Evolutionary conservation across 371 early-diverging fungal species (phyloP), one percentile per base, ranked within the genome.

Genomic region (Mortierella sp.): DNA sequence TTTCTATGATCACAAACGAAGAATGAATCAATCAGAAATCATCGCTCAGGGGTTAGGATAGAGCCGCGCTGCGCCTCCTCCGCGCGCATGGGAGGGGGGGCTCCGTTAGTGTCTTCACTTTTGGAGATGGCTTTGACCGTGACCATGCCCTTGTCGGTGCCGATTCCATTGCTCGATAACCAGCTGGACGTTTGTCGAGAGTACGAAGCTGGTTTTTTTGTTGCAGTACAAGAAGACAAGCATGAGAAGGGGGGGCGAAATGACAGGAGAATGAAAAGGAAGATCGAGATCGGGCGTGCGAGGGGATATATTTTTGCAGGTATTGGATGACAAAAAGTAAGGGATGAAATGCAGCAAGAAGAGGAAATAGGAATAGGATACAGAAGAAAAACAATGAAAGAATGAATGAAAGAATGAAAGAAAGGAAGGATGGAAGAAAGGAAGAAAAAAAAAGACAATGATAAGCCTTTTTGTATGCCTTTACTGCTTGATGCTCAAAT

Each of bases 111-210:
- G 0, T 50, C 16, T 50, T 16, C 40, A 24, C 37, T 24, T 37
- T 64, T 37, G 40, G 14, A 16, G 16, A 14, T 11, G 50, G 13
- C 43, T 40, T 2, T 50, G 16, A 3, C 16, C 9, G 2, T 50
- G 50, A 16, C 0, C 16, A 64, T 8, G 46, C 5, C 5, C 48
- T 24, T 70, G 48, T 11, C 24, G 16, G 13, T 16, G 24, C 9
- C 40, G 67, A 64, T 24, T 64, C 67, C 67, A 40, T 64, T 64
- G 40, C 67, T 37, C 67, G 21, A 24, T 64, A 6, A 64, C 24
- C 40, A 37, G 34, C 40, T 37, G 67, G 24, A 64, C 37, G 37
- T 24, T 37, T 37, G 40, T 37, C 11, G 67, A 64, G 3, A 64
- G 21, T 6, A 64, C 37, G 67, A 21, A 6, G 13, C 21, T 70